Base-by-base conservation (phyloP, 208 protist genomes). In the Phytomonas sp. region DNA sequence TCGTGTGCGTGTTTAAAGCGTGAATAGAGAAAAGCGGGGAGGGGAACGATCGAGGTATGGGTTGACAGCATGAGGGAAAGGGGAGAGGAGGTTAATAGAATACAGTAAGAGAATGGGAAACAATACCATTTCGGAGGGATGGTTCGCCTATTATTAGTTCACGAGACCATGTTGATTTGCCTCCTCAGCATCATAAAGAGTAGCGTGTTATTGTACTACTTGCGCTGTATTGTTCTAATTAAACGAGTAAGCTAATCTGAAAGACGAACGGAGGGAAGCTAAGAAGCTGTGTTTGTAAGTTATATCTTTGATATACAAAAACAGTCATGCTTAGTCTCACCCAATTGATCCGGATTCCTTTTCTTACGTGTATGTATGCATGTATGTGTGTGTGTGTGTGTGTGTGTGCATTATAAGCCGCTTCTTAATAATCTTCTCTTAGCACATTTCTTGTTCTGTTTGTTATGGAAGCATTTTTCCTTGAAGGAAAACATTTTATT, bases 331-430 rank as follows among this genome's bases (percentile, higher is more conserved):
- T 51, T 51, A 51, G 40, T 15, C 20, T 13, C 17, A 31, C 51
- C 17, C 26, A 8, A 20, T 43, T n/a, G 13, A 6, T 62, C n/a
- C 5, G 11, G 43, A 43, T 63, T 51, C 31, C 65, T 80, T 69
- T 53, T 31, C 65, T 34, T n/a, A n/a, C n/a, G n/a, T n/a, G n/a
- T n/a, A n/a, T n/a, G 30, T 46, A 51, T 17, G 72, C 4, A 29
- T 61, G 36, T n/a, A n/a, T n/a, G n/a, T n/a, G n/a, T 17, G 13
- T 2, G 13, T 51, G 20, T 23, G 40, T 51, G 40, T 23, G 9
- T 40, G 36, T 40, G 36, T 40, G 6, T 40, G 4, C 36, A 13
- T 6, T 51, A 51, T 51, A 51, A 23, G 40, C 40, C 20, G 20
- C 13, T 15, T 20, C 9, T 23, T 51, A 3, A 6, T 51, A 20